Conservation (phyloP, 805 yeast species). For the Hanseniaspora hatyaiensis region DNA sequence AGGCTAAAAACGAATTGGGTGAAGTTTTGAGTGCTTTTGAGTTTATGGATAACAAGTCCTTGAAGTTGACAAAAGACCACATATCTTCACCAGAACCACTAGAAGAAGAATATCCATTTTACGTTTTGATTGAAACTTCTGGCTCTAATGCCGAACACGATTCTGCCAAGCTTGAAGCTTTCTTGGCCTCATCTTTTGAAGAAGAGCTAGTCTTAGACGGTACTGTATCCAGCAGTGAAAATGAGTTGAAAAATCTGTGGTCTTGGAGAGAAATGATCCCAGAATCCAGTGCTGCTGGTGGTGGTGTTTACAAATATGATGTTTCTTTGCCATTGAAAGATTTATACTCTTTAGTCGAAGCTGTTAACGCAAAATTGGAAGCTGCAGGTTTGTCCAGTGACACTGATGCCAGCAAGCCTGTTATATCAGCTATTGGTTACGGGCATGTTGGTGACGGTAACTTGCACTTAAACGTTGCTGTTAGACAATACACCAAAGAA, state of each 20-base stretch:
- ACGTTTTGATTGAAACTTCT: slow-evolving; percentile 85
- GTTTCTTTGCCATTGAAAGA: slow-evolving; percentile 79
- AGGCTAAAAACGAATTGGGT: slow-evolving; percentile 64
- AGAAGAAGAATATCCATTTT: slow-evolving; percentile 74
- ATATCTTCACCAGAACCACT: slow-evolving; percentile 60
- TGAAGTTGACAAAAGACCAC: slow-evolving; percentile 49
- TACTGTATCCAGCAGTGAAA: slow-evolving; percentile 88
- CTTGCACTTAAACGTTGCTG: slow-evolving; percentile 84
- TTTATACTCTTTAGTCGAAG: slow-evolving; percentile 72
- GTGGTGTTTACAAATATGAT: slow-evolving; percentile 96
- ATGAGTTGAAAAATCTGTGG: slow-evolving; percentile 78
- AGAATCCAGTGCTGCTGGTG: slow-evolving; percentile 71
- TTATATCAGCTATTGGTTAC: slow-evolving; percentile 81
- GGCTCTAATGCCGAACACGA: slow-evolving; percentile 92
- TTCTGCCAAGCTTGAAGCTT: slow-evolving; percentile 73
- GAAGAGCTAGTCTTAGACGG: slow-evolving; percentile 81
- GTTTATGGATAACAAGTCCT: slow-evolving; percentile 74
- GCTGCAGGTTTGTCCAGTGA: slow-evolving; percentile 51
- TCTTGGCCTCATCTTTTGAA: slow-evolving; percentile 77
- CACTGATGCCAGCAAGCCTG: slow-evolving; percentile 52
- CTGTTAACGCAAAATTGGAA: slow-evolving; percentile 49
- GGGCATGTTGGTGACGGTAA: slow-evolving; percentile 99
- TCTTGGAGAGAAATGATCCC: slow-evolving; percentile 91
- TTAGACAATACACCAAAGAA: slow-evolving; percentile 64
- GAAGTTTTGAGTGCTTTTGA: slow-evolving; percentile 89